Base-by-base conservation (phyloP, 2,329 filamentous ascomycete genomes). In the Colletotrichum liriopes region DNA sequence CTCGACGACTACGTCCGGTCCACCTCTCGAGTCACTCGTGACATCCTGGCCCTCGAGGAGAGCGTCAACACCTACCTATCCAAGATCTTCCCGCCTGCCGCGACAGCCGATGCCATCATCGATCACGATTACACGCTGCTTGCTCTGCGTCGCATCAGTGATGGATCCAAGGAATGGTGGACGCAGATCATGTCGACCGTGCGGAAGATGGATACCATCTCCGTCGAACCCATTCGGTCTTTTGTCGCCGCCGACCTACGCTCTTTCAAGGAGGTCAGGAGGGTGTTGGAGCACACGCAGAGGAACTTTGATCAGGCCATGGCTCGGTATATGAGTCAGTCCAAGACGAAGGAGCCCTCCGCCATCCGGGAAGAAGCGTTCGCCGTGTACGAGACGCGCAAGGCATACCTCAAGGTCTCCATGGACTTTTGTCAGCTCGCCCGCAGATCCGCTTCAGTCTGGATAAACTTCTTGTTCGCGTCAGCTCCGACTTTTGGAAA, bases 101-200 rank as follows among this genome's bases (percentile, higher is more conserved):
- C 91, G 67, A 87, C 95, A 67, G 94, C 93, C 72, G 95, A 98
- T 82, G 93, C 93, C 65, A 89, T 96, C 65, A 87, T 99, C 79
- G 96, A 99, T 80, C 95, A 97, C 83, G 96, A 99, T 83, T 98
- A 98, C 82, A 96, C 95, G 0, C 87, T 97, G 59, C 86, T 98
- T 73, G 95, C 95, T 20, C 89, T 98, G 81, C 94, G 93, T 82
- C 90, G 93, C 68, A 93, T 95, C 79, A 93, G 92, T 23, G 96
- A 99, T 75, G 94, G 94, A 6, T 92, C 94, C 66, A 92, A 92
- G 77, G 95, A 98, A 79, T 95, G 94, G 86, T 98, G 95, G 95
- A 89, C 89, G 74, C 91, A 93, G 75, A 88, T 95, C 32, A 83
- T 98, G 67, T 87, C 87, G 70, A 90, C 91, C 45, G 90, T 95